Base-by-base conservation (phyloP, 495 filamentous ascomycete species). In the Xeromyces bisporus region DNA sequence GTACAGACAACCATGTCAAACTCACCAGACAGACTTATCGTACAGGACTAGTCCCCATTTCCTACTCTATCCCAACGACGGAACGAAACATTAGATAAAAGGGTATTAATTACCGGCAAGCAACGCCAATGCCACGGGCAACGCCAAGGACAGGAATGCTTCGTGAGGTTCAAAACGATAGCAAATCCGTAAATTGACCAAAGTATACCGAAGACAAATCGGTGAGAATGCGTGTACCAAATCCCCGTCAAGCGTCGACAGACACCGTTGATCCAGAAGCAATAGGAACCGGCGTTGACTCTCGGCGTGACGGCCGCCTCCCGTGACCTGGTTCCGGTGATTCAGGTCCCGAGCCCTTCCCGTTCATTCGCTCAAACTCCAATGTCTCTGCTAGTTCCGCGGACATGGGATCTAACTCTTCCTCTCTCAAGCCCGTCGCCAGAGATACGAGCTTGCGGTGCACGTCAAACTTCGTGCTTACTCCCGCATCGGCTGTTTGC, bases 391-490 rank as follows among this genome's bases (percentile, higher is more conserved):
- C 53, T 28, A 66, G 35, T 25, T 63, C 60, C 12, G 56, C 57
- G 5, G 58, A 55, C 55, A 63, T 62, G 1, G 56, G 57, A 27
- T 66, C 62, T 6, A 66, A 40, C 14, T 64, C 60, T 27, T 64
- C 58, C 33, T 66, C 62, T 35, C 61, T 62, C 5, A 65, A 40
- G 3, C 60, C 64, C 1, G 65, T 59, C 7, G 62, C 60, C 28
- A 66, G 47, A 23, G 60, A 49, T n/a, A 67, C 62, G 7, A 70
- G 51, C 37, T 56, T 66, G 34, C 64, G 56, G 34, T 68, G 65
- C 29, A 62, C 52, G 29, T 67, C 63, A 15, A 60, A 60, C 34
- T 62, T 66, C 36, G 64, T 62, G 35, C 63, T 67, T 17, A 62
- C 55, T 31, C 52, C 66, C 15, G 51, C 60, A 48, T 59, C 61